Evolutionary conservation across 306 rosid species (phyloP), one percentile per base, ranked within the genome.

Genomic region (Arachis stenosperma): DNA sequence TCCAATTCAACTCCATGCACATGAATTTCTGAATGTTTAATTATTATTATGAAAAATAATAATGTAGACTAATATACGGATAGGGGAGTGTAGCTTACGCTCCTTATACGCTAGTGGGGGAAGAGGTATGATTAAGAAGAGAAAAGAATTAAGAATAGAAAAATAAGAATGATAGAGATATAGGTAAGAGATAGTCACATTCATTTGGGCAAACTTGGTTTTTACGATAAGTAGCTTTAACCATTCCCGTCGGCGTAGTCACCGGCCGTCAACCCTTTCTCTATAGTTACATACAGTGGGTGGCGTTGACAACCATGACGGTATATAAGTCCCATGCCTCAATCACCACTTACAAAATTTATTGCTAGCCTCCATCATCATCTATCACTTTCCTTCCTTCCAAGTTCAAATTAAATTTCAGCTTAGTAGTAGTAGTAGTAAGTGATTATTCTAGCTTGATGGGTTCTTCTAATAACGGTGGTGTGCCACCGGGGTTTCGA

Each of bases 401-500:
- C 75, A 61, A 69, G 9, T 52, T 46, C 51, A 46, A 46, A 9
- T 7, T 44, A 44, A 22, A 22, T 22, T 22, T 22, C 27, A 22
- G 27, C 27, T 22, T 1, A 22, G 27, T 22, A 22, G 27, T 22
- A 44, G 37, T 33, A 33, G 37, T 33, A 33, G 37, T 33, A 33
- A 33, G 37, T 33, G 10, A 22, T 22, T 22, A 22, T 22, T 22
- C 27, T 22, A 22, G 27, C 27, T 22, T 22, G 27, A 22, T 94
- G 98, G 81, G 75, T 76, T 89, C 98, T 12, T 84, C 95, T 6
- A 87, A 81, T 6, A 87, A 81, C 27, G 94, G 96, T 3, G 96
- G 97, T 13, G 98, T 94, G 79, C 98, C 98, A 3, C 98, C 98
- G 0, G 98, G 98, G 3, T 91, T 94, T 56, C 75, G 98, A 56